These are phyloP conservation scores for Neonectria punicea DNA, from an alignment of 2,329 filamentous ascomycete genomes.

Conservation along the genomic window DNA sequence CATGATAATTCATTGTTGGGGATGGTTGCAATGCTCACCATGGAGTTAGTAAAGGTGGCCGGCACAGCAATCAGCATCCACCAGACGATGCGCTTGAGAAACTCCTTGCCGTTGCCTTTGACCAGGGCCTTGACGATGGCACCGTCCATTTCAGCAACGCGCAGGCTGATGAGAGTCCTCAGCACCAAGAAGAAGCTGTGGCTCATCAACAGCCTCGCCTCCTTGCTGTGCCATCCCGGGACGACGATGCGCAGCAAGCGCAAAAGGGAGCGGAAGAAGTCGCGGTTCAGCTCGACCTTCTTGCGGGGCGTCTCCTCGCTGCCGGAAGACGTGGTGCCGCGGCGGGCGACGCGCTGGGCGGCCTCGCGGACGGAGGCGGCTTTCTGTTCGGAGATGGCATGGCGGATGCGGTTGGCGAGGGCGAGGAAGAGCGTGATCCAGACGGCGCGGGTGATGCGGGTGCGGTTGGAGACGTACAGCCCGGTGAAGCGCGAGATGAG, in stretches of 20 bases:
- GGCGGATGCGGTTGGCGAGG: conserved; percentile 86
- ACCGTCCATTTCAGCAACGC: conserved; percentile 96
- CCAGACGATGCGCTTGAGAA: conserved; percentile 88
- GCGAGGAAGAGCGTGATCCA: conserved; percentile 85
- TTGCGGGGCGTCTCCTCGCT: conserved; percentile 63
- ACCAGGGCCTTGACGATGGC: conserved; percentile 92
- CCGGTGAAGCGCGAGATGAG: conserved; percentile 73
- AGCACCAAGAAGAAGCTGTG: conserved; percentile 94
- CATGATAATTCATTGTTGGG: not conserved
- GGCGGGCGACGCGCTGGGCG: conserved; percentile 60
- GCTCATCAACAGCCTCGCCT: conserved; percentile 84
- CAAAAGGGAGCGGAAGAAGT: conserved; percentile 79
- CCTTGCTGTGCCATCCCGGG: conserved; percentile 89
- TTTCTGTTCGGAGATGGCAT: conserved; percentile 93
- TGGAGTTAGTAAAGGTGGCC: conserved; percentile 97
- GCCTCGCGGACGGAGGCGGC: conserved; percentile 78
- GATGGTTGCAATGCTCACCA: conserved; percentile 68
- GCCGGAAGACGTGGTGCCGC: conserved; percentile 60
- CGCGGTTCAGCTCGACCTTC: conserved; percentile 92
- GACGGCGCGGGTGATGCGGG: conserved; percentile 82
- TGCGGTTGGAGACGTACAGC: conserved; percentile 83
- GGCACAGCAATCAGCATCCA: conserved; percentile 98
- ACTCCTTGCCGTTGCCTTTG: conserved; percentile 89
- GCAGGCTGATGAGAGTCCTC: conserved; percentile 90
- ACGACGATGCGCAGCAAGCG: conserved; percentile 87